These are phyloP conservation scores for Kwoniella shivajii DNA, from an alignment of 1,284 basidiomycete species.

Conservation along the genomic window DNA sequence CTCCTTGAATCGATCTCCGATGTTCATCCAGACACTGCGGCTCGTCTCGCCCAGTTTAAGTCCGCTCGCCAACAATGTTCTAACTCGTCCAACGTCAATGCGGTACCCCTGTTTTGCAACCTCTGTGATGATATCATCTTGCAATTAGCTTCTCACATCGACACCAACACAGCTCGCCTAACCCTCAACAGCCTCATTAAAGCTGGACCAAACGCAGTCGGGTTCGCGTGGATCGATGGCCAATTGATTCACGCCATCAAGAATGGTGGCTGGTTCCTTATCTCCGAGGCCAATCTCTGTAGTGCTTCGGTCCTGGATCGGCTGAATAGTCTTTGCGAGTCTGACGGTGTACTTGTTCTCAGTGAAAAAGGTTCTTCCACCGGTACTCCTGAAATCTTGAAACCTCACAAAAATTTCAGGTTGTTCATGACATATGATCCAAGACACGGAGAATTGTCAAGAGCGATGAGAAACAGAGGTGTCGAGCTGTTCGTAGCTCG, in stretches of 20 bases:
- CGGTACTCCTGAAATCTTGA: constrained; percentile 72
- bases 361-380: constrained; percentile 86
- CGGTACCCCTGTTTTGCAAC: constrained; percentile 11
- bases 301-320: constrained; percentile 94
- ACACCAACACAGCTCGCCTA: constrained; percentile 19
- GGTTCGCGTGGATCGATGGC: constrained; percentile 96
- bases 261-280: constrained; percentile 83
- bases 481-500: constrained; percentile 68
- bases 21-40: constrained; percentile 14
- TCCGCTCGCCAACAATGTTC: constrained; percentile 24
- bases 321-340: constrained; percentile 94
- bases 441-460: constrained; percentile 86
- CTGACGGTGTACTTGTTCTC: constrained; percentile 75
- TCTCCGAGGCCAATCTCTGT: constrained; percentile 94
- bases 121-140: constrained; percentile 4
- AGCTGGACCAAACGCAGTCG: constrained; percentile 54
- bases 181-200: constrained; percentile 53
- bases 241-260: constrained; percentile 87
- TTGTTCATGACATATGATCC: constrained; percentile 95
- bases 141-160: constrained; percentile 15
- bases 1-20: constrained; percentile 28
- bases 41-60: constrained; percentile 16
- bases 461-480: constrained; percentile 98
- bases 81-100: constrained; percentile 17
- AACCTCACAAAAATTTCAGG: constrained; percentile 85